Conservation (phyloP, 202 grass and related monocot species). For the Panicum hallii region DNA sequence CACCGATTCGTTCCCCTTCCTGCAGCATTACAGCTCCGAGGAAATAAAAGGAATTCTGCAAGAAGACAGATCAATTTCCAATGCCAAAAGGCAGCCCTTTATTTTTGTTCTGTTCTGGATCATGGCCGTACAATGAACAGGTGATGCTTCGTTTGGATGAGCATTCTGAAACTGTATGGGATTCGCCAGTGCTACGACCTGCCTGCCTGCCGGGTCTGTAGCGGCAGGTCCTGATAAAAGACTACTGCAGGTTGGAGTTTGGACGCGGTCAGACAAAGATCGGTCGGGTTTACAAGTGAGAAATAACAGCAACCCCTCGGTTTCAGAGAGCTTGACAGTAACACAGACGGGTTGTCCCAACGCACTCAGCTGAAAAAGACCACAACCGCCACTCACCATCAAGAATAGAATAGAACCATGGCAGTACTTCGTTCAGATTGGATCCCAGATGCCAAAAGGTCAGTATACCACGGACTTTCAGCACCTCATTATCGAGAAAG, state of each 20-base stretch:
- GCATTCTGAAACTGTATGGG: not conserved
- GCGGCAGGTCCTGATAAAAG: not conserved
- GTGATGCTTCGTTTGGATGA: not conserved
- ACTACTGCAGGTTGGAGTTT: not conserved
- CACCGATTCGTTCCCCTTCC: too few species aligned
- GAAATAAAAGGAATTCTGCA: too few species aligned
- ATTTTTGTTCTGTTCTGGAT: not conserved
- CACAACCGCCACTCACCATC: not conserved
- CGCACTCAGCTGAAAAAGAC: not conserved
- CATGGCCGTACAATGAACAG: not conserved
- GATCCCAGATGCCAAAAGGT: not conserved
- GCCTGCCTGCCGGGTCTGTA: not conserved
- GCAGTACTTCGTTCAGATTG: not conserved
- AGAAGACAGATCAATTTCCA: not conserved
- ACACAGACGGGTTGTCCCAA: not conserved
- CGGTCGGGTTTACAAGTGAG: too few species aligned
- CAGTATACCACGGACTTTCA: not conserved
- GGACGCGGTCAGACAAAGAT: not conserved
- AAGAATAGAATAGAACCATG: not conserved
- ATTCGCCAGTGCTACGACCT: too few species aligned
- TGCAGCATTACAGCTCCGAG: not conserved
- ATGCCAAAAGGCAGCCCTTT: not conserved
- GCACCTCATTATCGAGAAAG: not conserved
- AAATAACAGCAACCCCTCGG: not conserved
- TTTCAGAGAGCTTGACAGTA: not conserved